Conservation (phyloP, 2,329 filamentous ascomycete species). For the Nemania abortiva region DNA sequence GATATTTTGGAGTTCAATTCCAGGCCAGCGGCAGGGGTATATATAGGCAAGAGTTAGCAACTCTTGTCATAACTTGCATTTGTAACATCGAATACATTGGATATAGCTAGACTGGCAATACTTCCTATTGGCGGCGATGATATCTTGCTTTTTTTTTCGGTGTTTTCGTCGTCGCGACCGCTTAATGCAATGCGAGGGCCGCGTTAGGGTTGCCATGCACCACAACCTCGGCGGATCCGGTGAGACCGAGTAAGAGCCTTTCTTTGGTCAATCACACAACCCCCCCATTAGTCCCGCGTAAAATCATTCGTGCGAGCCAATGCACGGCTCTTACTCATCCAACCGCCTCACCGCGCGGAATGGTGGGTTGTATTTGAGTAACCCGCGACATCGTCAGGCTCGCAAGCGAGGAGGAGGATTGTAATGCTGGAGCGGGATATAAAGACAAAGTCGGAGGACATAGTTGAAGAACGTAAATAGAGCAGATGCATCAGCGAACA, state of each 20-base stretch:
- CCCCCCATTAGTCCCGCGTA: not conserved
- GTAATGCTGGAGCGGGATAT: not conserved
- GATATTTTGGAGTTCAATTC: not conserved
- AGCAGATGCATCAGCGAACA: not conserved
- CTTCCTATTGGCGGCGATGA: not conserved
- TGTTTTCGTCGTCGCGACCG: not conserved
- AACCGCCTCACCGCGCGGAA: constrained; percentile 5
- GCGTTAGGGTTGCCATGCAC: not conserved
- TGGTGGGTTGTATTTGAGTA: not conserved
- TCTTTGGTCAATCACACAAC: not conserved
- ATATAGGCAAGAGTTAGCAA: not conserved
- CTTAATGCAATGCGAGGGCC: constrained; percentile 11
- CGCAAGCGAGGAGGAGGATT: not conserved
- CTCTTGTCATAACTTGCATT: not conserved
- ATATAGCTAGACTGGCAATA: not conserved
- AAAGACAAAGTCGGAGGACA: constrained; percentile 10
- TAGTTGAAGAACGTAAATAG: not conserved
- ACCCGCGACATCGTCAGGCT: constrained; percentile 9
- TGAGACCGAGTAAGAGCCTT: constrained; percentile 5
- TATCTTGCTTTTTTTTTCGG: not conserved
- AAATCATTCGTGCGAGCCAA: constrained; percentile 8
- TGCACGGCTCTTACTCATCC: constrained; percentile 31
- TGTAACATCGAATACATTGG: not conserved
- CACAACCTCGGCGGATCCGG: not conserved
- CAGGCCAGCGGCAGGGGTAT: not conserved